Base-by-base conservation (phyloP, 495 filamentous ascomycete species). In the Aspergillus olivimuriae region DNA sequence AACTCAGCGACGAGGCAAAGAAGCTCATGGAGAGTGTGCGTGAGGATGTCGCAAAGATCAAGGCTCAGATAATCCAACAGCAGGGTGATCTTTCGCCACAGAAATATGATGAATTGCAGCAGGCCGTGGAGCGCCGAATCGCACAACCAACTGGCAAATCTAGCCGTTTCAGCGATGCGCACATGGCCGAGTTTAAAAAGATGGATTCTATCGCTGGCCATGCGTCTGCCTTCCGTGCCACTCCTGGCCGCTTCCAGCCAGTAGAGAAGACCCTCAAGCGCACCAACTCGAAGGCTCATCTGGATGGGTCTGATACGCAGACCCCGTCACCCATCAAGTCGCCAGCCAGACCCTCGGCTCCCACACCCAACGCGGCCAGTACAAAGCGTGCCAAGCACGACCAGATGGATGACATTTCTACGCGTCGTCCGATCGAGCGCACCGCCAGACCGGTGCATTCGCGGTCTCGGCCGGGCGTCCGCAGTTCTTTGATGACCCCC, bases 181-280 rank as follows among this genome's bases (percentile, higher is more conserved):
- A 96, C 57, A 85, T 85, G 78, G 77, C 80, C 38, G 75, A 89
- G 56, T 96, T 96, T 69, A 87, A 84, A 65, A 96, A 92, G 73
- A 94, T 96, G 89, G 88, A 94, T 53, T 94, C 88, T 9, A 96
- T 96, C 61, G 86, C 77, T 17, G 81, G 80, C 43, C 89, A 96
- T 66, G 68, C 87, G 3, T 92, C 89, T 4, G 73, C 81, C 12
- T 89, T 86, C 71, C 76, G 90, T 26, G 77, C 79, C 14, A 72
- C 78, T 19, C 70, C 74, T 4, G 75, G 66, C 45, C 76, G 80
- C 33, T 69, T 75, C 51, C 72, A 76, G 43, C 75, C 77, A 11
- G 70, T 68, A 18, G 23, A 50, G 35, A 72, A 72, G 39, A 75
- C 73, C n/a, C 57, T 89, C 50, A 89, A 91, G 67, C 78, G 85